Base-by-base conservation (phyloP, 1,139 yeast genomes). In the Yamadazyma dushanensis region DNA sequence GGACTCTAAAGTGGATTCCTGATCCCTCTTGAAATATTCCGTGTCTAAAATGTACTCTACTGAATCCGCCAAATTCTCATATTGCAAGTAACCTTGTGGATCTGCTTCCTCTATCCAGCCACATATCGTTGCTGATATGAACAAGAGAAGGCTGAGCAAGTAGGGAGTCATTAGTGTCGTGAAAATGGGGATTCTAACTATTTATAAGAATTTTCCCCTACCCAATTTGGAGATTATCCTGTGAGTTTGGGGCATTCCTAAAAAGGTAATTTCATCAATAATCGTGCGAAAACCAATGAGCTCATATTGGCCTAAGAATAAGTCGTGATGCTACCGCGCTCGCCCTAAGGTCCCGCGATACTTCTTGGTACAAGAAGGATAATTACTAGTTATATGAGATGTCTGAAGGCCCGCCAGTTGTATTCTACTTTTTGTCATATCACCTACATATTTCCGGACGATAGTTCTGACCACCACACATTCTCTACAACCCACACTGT, bases 21-120 rank as follows among this genome's bases (percentile, higher is more conserved):
- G 20, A 36, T 50, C 64, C 43, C 59, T 50, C 39, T 47, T 50
- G 28, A 36, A 40, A 3, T 43, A 23, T 2, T 34, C 24, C 9
- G 33, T 34, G 21, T 46, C 50, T 6, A 29, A 35, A 5, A 46
- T 39, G 20, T 29, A 39, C 9, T 35, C 34, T n/a, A 46, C 31
- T 21, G 32, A 31, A 20, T 46, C 45, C 16, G 45, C 25, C 9
- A 47, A 28, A 8, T 34, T 28, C 16, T 35, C 39, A 29, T 46
- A 47, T 10, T 33, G 33, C 11, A 26, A 11, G 32, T 39, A 41
- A 7, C 44, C 50, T 13, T 31, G 29, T 8, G 47, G 43, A 24
- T 46, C 49, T 8, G 45, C 31, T 5, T 36, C 37, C 15, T 45
- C 40, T 20, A 46, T 27, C 49, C 49, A 46, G 15, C 37, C 29